Evolutionary conservation across 371 early-diverging fungal species (phyloP).

Genomic region (Hamiltosporidium tvaerminnensis): DNA sequence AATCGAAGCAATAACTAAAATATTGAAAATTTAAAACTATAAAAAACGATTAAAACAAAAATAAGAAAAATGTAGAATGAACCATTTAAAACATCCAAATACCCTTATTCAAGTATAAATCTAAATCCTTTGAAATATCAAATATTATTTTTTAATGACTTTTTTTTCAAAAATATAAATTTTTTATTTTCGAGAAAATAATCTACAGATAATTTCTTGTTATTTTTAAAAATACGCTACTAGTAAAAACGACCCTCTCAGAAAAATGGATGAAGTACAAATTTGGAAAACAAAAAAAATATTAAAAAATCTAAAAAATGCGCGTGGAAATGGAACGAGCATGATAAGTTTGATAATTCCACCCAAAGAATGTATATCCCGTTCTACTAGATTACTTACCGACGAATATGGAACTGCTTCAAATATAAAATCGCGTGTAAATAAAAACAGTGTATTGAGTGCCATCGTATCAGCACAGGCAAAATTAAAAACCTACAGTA

Average conservation of each 20-base stretch:
- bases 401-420: conserved; percentile 98
- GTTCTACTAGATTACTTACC: conserved; percentile 76
- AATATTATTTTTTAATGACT: too few species aligned
- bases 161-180: too few species aligned
- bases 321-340: conserved; percentile 93
- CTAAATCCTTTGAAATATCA: too few species aligned
- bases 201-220: too few species aligned
- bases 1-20: too few species aligned
- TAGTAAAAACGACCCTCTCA: not conserved
- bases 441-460: conserved; percentile 80
- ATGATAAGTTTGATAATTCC: conserved; percentile 95
- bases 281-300: conserved; percentile 90
- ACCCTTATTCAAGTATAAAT: too few species aligned
- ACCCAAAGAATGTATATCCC: conserved; percentile 76
- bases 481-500: conserved; percentile 78
- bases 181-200: too few species aligned
- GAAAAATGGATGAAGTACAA: conserved; percentile 54
- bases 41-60: too few species aligned
- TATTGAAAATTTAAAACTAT: too few species aligned
- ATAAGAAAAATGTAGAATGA: too few species aligned
- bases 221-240: too few species aligned
- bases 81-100: too few species aligned
- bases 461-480: conserved; percentile 97
- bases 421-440: conserved; percentile 97
- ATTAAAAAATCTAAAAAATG: conserved; percentile 77